Base-by-base conservation (phyloP, 2,329 filamentous ascomycete genomes). In the Colletotrichum tanaceti region DNA sequence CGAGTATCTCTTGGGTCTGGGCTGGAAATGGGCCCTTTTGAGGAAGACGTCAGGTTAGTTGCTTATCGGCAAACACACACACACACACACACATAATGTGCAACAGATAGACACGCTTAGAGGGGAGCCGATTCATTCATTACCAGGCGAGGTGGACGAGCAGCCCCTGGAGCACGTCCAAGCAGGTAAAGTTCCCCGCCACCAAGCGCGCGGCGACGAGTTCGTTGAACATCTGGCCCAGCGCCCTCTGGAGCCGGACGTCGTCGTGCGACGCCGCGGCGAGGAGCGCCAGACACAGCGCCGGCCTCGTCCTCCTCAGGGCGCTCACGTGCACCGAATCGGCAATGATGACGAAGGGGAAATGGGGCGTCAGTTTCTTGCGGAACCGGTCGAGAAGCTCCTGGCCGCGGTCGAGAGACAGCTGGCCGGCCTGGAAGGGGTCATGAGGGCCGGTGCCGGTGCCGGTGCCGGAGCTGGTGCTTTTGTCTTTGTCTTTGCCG, bases 21-120 rank as follows among this genome's bases (percentile, higher is more conserved):
- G 75, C 28, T 77, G 77, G 46, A 73, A 78, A 65, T 78, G 77
- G 3, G 76, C 77, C 77, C 77, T n/a, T n/a, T n/a, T n/a, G n/a
- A n/a, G n/a, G n/a, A n/a, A n/a, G n/a, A n/a, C n/a, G n/a, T n/a
- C n/a, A n/a, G n/a, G n/a, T n/a, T n/a, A n/a, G n/a, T n/a, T n/a
- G n/a, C n/a, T n/a, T n/a, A n/a, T n/a, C n/a, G n/a, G n/a, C n/a
- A n/a, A n/a, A n/a, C n/a, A n/a, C n/a, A n/a, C n/a, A n/a, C n/a
- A n/a, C n/a, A n/a, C n/a, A n/a, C n/a, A n/a, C n/a, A n/a, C n/a
- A n/a, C n/a, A n/a, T n/a, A n/a, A n/a, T n/a, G n/a, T n/a, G n/a
- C n/a, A n/a, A n/a, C n/a, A n/a, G n/a, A n/a, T n/a, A n/a, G n/a
- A n/a, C n/a, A n/a, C n/a, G n/a, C n/a, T n/a, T n/a, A n/a, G n/a